Conservation (phyloP, 352 stramenopile species). For the Phytophthora agathidicida region DNA sequence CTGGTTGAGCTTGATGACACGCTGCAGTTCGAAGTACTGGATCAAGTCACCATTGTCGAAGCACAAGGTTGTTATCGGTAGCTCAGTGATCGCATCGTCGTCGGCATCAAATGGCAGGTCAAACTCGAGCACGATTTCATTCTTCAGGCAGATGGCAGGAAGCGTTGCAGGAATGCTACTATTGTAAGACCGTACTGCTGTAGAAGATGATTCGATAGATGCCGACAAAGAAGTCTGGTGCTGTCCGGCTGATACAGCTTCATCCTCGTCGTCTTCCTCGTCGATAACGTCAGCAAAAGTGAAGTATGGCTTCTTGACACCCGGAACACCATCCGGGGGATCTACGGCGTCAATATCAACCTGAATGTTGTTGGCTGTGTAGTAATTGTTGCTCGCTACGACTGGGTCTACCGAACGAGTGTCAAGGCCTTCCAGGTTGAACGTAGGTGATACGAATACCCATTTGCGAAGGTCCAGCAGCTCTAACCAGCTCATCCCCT, state of each 20-base stretch:
- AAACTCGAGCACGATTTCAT: slow-evolving; percentile 87
- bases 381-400: slow-evolving; percentile 83
- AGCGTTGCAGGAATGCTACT: slow-evolving; percentile 66
- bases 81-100: slow-evolving; percentile 64
- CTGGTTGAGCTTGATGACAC: slow-evolving; percentile 74
- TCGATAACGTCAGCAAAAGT: slow-evolving; percentile 69
- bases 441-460: slow-evolving; percentile 75
- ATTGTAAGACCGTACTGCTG: slow-evolving; percentile 46
- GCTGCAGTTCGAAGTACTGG: slow-evolving; percentile 82
- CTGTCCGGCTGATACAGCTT: slow-evolving; percentile 14
- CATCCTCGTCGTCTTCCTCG: slow-evolving; percentile 75
- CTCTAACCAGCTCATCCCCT: slow-evolving; percentile 86
- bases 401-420: slow-evolving; percentile 71
- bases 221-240: slow-evolving; percentile 30
- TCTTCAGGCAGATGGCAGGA: slow-evolving; percentile 78
- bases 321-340: slow-evolving; percentile 33
- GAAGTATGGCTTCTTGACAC: slow-evolving; percentile 52
- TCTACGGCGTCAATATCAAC: slow-evolving; percentile 72
- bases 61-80: slow-evolving; percentile 70
- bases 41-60: slow-evolving; percentile 88
- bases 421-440: slow-evolving; percentile 72
- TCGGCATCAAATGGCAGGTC: slow-evolving; percentile 74
- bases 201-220: slow-evolving; percentile 70
- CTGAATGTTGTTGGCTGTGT: slow-evolving; percentile 85
- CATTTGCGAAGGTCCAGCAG: slow-evolving; percentile 87